These are phyloP conservation scores for Stachybotrys echinatus DNA, from an alignment of 2,329 filamentous ascomycete genomes.

Conservation along the genomic window DNA sequence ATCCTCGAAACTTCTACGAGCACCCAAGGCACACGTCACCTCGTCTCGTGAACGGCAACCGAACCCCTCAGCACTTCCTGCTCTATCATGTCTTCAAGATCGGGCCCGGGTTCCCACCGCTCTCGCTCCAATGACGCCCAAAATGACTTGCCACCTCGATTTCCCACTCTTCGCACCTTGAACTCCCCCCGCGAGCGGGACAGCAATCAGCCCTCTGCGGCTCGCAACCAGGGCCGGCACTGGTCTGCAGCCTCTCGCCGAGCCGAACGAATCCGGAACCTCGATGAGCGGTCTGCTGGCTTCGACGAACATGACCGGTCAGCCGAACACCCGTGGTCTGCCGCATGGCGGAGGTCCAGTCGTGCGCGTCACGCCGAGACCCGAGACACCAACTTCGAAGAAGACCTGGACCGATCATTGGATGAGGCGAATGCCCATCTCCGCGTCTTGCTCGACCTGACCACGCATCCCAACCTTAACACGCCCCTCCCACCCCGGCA, in stretches of 20 bases:
- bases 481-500: constrained; percentile 22
- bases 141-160: constrained; percentile 25
- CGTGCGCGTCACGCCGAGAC: constrained; percentile 18
- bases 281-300: constrained; percentile 20
- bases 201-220: constrained; percentile 12
- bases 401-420: constrained; percentile 32
- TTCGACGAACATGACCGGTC: constrained; percentile 18
- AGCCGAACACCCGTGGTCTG: background rate
- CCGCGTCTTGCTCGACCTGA: constrained; percentile 35
- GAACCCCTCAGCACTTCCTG: background rate
- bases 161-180: constrained; percentile 22
- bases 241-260: constrained; percentile 23
- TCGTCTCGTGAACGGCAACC: too few species aligned
- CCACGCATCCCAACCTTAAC: constrained; percentile 22
- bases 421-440: constrained; percentile 39
- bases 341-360: constrained; percentile 7
- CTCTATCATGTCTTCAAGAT: constrained; percentile 24
- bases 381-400: constrained; percentile 20
- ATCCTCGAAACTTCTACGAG: too few species aligned
- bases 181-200: constrained; percentile 22
- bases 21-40: background rate
- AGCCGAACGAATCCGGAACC: constrained; percentile 29
- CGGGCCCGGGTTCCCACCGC: constrained; percentile 21
- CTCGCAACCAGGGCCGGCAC: constrained; percentile 14
- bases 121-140: constrained; percentile 22